These are phyloP conservation scores for Tricholoma furcatifolium DNA, from an alignment of 768 basidiomycete genomes.

Conservation along the genomic window DNA sequence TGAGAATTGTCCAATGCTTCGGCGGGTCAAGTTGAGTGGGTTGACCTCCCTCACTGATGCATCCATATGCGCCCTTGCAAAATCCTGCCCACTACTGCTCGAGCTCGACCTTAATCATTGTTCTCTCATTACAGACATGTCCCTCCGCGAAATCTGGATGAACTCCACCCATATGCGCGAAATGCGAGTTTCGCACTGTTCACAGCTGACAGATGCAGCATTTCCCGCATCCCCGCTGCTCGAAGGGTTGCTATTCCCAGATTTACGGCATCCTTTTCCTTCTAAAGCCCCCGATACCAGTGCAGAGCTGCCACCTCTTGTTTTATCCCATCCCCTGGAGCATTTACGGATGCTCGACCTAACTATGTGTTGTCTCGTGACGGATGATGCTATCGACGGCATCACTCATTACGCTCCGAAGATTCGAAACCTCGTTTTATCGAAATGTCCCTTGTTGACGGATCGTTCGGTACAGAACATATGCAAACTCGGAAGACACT, in stretches of 20 bases:
- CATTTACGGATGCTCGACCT: constrained; percentile 92
- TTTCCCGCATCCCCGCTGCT: constrained; percentile 72
- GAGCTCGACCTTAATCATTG: constrained; percentile 94
- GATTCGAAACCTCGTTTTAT: constrained; percentile 83
- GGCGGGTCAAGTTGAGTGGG: constrained; percentile 87
- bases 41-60: constrained; percentile 74
- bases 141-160: constrained; percentile 83
- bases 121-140: constrained; percentile 69
- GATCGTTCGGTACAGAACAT: constrained; percentile 83
- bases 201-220: constrained; percentile 74
- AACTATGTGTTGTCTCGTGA: constrained; percentile 78
- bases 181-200: constrained; percentile 80
- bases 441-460: constrained; percentile 79
- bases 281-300: constrained; percentile 27
- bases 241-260: constrained; percentile 29
- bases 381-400: constrained; percentile 82
- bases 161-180: constrained; percentile 85
- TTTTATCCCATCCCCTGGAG: constrained; percentile 65
- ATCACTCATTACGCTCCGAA: constrained; percentile 79
- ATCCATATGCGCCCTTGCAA: constrained; percentile 74
- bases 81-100: constrained; percentile 79
- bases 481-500: constrained; percentile 82
- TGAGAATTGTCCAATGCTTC: constrained; percentile 67
- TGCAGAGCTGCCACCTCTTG: constrained; percentile 63
- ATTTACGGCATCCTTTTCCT: constrained; percentile 44